phyloP scores from a whole-genome alignment of 768 basidiomycete genomes.

The Tylopilus vinaceipallidus region DNA sequence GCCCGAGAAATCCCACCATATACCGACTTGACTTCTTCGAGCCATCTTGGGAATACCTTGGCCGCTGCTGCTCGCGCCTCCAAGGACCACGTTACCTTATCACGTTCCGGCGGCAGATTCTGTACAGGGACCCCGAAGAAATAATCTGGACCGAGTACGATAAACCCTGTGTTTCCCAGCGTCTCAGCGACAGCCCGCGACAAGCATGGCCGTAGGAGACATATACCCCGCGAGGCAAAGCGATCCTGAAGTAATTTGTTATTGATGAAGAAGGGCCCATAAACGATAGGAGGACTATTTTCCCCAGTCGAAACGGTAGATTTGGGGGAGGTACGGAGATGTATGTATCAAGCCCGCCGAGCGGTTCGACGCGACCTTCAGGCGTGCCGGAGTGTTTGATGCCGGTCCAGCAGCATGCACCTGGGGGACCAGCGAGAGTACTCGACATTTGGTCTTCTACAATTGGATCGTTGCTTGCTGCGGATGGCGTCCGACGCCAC shows the following conservation, averaged over 20 bases:
- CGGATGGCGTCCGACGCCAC: too few species aligned
- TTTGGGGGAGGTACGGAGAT: constrained; percentile 45
- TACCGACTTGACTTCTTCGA: constrained; percentile 42
- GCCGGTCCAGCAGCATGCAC: constrained; percentile 49
- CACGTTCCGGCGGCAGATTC: constrained; percentile 32
- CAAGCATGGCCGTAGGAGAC: not conserved
- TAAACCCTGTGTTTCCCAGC: constrained; percentile 41
- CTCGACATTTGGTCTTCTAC: too few species aligned
- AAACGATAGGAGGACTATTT: constrained; percentile 55
- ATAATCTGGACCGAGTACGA: constrained; percentile 59
- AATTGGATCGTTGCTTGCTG: too few species aligned
- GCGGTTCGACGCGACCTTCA: constrained; percentile 39
- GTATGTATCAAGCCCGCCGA: constrained; percentile 54
- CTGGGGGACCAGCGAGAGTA: constrained; percentile 38
- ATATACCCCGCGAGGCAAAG: constrained; percentile 52
- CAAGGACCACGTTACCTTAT: constrained; percentile 43
- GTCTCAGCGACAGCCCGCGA: not conserved
- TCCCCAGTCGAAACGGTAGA: constrained; percentile 20
- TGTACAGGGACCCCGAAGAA: constrained; percentile 54
- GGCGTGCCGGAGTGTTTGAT: constrained; percentile 51
- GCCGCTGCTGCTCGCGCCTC: constrained; percentile 36
- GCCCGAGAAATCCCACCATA: constrained; percentile 36
- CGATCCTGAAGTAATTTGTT: constrained; percentile 59
- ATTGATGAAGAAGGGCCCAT: constrained; percentile 54
- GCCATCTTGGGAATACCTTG: constrained; percentile 47